Conservation (phyloP, 2,329 filamentous ascomycete genomes). For the Cryphonectria naterciae region DNA sequence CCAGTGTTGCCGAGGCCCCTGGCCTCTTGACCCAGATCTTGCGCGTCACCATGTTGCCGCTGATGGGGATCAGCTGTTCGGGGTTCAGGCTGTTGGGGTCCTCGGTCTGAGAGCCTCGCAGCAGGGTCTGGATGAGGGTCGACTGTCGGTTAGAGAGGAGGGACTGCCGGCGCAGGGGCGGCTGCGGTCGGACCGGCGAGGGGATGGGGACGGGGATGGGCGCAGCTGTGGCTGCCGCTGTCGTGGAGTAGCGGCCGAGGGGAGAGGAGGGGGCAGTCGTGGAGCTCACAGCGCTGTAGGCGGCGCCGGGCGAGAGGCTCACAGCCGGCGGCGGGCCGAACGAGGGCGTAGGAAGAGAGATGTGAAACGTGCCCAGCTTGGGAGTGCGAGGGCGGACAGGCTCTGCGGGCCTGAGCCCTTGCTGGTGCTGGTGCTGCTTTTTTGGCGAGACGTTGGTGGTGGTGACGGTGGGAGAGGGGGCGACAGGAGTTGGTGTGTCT, state of each 20-base stretch:
- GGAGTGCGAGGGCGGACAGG: slow-evolving; percentile 32
- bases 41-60: slow-evolving; percentile 63
- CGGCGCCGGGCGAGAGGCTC: slow-evolving; percentile 30
- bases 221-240: not conserved
- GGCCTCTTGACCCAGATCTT: slow-evolving; percentile 96
- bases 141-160: slow-evolving; percentile 50
- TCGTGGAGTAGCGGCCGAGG: slow-evolving; percentile 35
- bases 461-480: not conserved
- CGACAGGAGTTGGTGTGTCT: not conserved
- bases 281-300: slow-evolving; percentile 29
- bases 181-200: slow-evolving; percentile 31
- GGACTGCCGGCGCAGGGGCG: slow-evolving; percentile 47
- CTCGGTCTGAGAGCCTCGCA: slow-evolving; percentile 49
- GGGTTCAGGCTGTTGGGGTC: slow-evolving; percentile 42
- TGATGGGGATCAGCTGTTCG: slow-evolving; percentile 44
- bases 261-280: slow-evolving; percentile 29
- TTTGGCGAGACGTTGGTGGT: slow-evolving; percentile 1
- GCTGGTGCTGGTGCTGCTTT: slow-evolving; percentile 15
- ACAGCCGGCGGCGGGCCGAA: slow-evolving; percentile 26
- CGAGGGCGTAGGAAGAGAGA: slow-evolving; percentile 23
- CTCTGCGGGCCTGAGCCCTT: slow-evolving; percentile 29
- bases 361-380: slow-evolving; percentile 22
- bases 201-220: not conserved
- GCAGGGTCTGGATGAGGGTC: slow-evolving; percentile 55
- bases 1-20: slow-evolving; percentile 81